phyloP scores from a whole-genome alignment of 2,329 filamentous ascomycete species.

The Colletotrichum euphorbiae region DNA sequence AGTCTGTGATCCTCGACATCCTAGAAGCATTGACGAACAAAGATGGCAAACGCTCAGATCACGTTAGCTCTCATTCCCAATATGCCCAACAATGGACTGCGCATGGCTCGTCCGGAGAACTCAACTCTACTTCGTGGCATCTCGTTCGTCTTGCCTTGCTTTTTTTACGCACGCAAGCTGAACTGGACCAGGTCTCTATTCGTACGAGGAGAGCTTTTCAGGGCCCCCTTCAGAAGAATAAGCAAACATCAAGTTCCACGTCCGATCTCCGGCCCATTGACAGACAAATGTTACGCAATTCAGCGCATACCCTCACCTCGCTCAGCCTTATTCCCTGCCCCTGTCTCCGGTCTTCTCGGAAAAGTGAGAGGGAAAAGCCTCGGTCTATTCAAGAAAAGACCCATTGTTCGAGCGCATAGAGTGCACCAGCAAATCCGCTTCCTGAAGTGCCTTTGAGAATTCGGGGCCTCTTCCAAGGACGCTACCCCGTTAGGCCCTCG shows the following conservation, averaged over 20 bases:
- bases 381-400: neutral
- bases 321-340: conserved; percentile 2
- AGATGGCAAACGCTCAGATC: conserved; percentile 20
- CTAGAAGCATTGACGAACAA: conserved; percentile 35
- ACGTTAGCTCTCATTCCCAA: neutral
- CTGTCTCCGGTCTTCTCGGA: conserved; percentile 1
- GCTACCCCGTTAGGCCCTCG: conserved; percentile 13
- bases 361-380: neutral
- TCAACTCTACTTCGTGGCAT: neutral
- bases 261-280: conserved; percentile 26
- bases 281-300: conserved; percentile 6
- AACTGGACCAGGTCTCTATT: neutral
- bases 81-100: conserved; percentile 33
- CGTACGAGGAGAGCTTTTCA: neutral
- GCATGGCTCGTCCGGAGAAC: conserved; percentile 20
- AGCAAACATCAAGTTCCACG: conserved; percentile 25
- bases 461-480: conserved; percentile 5
- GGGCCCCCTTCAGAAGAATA: conserved; percentile 12
- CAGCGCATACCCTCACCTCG: neutral
- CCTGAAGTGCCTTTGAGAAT: conserved; percentile 13
- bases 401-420: conserved; percentile 14
- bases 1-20: conserved; percentile 35
- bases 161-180: conserved; percentile 18
- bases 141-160: conserved; percentile 5
- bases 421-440: conserved; percentile 5